These are phyloP conservation scores for Metarhizium rileyi DNA, from an alignment of 2,329 filamentous ascomycete genomes.

Conservation along the genomic window DNA sequence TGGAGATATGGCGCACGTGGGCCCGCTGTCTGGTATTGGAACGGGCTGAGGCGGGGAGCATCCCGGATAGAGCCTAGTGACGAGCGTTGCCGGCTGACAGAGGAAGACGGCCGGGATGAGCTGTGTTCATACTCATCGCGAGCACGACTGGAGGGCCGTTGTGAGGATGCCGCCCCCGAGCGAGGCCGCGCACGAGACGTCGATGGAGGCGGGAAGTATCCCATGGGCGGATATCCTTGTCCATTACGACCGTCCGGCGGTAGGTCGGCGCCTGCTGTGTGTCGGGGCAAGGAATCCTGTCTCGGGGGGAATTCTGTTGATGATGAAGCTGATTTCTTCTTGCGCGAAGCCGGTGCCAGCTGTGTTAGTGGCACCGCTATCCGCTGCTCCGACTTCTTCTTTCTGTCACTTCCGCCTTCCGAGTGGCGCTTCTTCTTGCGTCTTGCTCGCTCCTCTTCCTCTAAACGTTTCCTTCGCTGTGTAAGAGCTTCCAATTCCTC, in stretches of 20 bases:
- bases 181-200: slow-evolving; percentile 30
- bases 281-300: slow-evolving; percentile 27
- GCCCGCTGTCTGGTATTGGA: slow-evolving; percentile 41
- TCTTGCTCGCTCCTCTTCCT: slow-evolving; percentile 52
- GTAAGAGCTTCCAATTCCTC: slow-evolving; percentile 76
- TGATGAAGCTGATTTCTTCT: slow-evolving; percentile 19
- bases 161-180: slow-evolving; percentile 32
- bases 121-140: slow-evolving; percentile 34
- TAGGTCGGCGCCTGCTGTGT: slow-evolving; percentile 28
- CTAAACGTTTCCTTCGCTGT: slow-evolving; percentile 49
- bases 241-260: slow-evolving; percentile 23
- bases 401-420: slow-evolving; percentile 23
- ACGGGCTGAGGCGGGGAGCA: slow-evolving; percentile 32
- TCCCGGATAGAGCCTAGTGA: slow-evolving; percentile 21
- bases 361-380: slow-evolving; percentile 44
- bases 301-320: slow-evolving; percentile 11
- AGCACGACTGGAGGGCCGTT: slow-evolving; percentile 23
- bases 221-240: slow-evolving; percentile 35
- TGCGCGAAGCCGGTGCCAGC: slow-evolving; percentile 33
- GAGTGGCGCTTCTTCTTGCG: slow-evolving; percentile 50
- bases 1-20: slow-evolving; percentile 27
- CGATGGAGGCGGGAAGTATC: slow-evolving; percentile 40
- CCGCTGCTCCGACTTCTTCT: slow-evolving; percentile 33
- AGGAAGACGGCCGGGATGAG: slow-evolving; percentile 7
- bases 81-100: slow-evolving; percentile 19